Conservation (phyloP, 768 basidiomycete species). For the Pleurotus platypus region DNA sequence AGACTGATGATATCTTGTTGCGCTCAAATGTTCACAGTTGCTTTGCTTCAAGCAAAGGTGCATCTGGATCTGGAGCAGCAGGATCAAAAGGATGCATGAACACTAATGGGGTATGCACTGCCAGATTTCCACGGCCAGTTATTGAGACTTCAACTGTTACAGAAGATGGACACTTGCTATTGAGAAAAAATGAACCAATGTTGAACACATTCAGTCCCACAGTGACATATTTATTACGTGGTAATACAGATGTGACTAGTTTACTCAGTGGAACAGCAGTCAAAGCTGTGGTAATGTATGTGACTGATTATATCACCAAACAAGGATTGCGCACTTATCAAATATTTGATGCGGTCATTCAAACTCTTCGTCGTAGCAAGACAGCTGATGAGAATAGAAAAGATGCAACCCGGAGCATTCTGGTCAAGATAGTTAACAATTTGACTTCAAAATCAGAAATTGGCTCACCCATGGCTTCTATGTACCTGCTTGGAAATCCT, state of each 20-base stretch:
- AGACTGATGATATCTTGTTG: neutral
- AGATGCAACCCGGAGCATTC: too few species aligned
- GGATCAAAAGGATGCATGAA: conserved; percentile 19
- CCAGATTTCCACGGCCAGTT: conserved; percentile 27
- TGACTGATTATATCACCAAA: conserved; percentile 37
- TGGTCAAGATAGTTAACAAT: conserved; percentile 17
- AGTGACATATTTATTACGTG: conserved; percentile 24
- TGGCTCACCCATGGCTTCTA: conserved; percentile 22
- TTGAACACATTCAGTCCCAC: conserved; percentile 27
- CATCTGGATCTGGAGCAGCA: neutral
- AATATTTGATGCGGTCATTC: conserved; percentile 26
- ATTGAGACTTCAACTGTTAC: conserved; percentile 16
- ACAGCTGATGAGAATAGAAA: neutral
- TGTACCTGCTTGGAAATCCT: conserved; percentile 21
- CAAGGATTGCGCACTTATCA: conserved; percentile 24
- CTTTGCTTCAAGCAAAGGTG: neutral
- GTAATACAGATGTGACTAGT: conserved; percentile 32
- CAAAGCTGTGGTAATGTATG: conserved; percentile 26
- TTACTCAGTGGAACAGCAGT: conserved; percentile 32
- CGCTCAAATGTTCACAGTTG: neutral
- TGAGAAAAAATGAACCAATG: conserved; percentile 28
- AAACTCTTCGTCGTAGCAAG: conserved; percentile 11
- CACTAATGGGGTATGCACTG: conserved; percentile 23
- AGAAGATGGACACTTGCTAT: conserved; percentile 19
- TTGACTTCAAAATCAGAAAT: conserved; percentile 26